A percentile compares a stretch with the other conserved stretches of the same genome.
Conservation (phyloP, 2,329 filamentous ascomycete species). For the Diaporthe longicolla region DNA sequence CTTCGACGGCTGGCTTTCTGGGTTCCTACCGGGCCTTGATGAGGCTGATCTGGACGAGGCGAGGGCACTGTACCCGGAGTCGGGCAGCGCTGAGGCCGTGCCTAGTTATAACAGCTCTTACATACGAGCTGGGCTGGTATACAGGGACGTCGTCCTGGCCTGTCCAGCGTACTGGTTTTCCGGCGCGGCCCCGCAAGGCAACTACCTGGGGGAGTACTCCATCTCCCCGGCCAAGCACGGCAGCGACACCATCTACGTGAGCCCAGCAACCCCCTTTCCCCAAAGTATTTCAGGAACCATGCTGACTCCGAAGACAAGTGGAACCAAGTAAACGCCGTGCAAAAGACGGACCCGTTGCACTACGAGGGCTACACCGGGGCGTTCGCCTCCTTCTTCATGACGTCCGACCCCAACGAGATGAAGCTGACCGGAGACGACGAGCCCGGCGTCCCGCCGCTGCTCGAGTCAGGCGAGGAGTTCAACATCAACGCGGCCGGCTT, state of each 20-base stretch:
- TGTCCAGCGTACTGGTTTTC: slow-evolving; percentile 73
- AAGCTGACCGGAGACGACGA: slow-evolving; percentile 64
- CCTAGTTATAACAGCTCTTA: slow-evolving; percentile 63
- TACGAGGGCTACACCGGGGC: slow-evolving; percentile 71
- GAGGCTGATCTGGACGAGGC: slow-evolving; percentile 55
- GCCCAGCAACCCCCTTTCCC: slow-evolving; percentile 43
- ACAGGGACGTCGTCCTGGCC: slow-evolving; percentile 70
- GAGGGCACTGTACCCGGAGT: slow-evolving; percentile 61
- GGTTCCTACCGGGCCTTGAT: slow-evolving; percentile 66
- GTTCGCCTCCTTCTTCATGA: slow-evolving; percentile 72
- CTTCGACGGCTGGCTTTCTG: slow-evolving; percentile 67
- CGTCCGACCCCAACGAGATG: slow-evolving; percentile 69
- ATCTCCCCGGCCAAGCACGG: slow-evolving; percentile 72
- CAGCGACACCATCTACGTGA: slow-evolving; percentile 69
- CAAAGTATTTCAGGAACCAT: background rate
- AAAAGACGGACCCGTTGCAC: slow-evolving; percentile 64
- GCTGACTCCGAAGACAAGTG: slow-evolving; percentile 56
- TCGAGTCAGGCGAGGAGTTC: slow-evolving; percentile 62
- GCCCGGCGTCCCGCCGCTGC: slow-evolving; percentile 59
- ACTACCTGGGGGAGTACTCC: slow-evolving; percentile 72
- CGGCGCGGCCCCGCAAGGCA: slow-evolving; percentile 56
- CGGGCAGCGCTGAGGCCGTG: slow-evolving; percentile 63
- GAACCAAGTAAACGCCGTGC: slow-evolving; percentile 68
- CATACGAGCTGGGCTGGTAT: slow-evolving; percentile 68
- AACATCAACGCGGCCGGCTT: slow-evolving; percentile 64